Evolutionary conservation across 1,139 yeast genomes (phyloP), one percentile per base, ranked within the genome.

Genomic region (Geotrichum phurueaensis): DNA sequence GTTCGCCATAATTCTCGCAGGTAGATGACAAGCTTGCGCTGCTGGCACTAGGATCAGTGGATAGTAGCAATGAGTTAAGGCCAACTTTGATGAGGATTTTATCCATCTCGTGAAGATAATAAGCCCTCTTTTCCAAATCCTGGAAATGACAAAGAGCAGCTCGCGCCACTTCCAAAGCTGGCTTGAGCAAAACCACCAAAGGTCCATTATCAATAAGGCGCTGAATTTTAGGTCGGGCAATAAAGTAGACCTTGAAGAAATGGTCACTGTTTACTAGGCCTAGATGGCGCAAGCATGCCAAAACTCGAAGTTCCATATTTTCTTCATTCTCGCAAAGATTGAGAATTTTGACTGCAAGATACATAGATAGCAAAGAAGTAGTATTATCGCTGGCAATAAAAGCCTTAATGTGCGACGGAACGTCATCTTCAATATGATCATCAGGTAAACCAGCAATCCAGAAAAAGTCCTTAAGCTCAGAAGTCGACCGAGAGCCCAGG

Each of bases 291-390:
- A 82, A 75, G 18, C 87, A 70, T 15, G 78, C 74, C 58, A 88
- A 73, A 65, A 84, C 86, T 57, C 85, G 80, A 10, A 79, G 68
- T 59, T 80, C 84, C 62, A 82, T 77, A 7, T 77, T 74, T 59
- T 83, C 86, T 67, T 81, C 83, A 10, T 80, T 79, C 0, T 80
- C 73, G 6, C 81, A 81, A 1, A 79, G 73, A 43, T 76, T 77
- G 71, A 84, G 85, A 62, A 82, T 79, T 53, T 75, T 73, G 0
- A 87, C 80, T 12, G 84, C 84, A 63, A 84, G 82, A 60, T 79
- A 76, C 58, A 85, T 71, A 0, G 83, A 74, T 50, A 84, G 67
- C 50, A 76, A 75, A 0, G 89, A 76, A 33, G 74, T 74, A 1
- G 76, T 75, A 54, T 1, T 77, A 63, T 33, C 78, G 80, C 7